Evolutionary conservation across 495 filamentous ascomycete species (phyloP).

Genomic region (Tuber umbilicatum): DNA sequence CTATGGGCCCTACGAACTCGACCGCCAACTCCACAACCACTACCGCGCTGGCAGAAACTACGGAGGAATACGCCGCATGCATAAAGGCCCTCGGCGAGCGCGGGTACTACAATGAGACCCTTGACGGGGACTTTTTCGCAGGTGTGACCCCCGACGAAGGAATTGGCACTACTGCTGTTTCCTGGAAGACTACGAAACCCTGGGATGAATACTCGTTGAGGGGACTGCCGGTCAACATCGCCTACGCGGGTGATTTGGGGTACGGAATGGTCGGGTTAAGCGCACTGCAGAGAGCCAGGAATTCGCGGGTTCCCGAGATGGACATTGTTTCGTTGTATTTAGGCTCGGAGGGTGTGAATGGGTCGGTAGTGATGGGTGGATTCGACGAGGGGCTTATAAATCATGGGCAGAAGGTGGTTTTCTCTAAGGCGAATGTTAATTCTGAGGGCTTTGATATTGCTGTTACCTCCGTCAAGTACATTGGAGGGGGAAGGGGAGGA

Average conservation of each 20-base stretch:
- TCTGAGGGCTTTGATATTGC: constrained; percentile 18
- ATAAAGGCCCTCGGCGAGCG: constrained; percentile 22
- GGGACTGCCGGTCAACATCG: constrained; percentile 30
- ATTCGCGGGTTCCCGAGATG: constrained; percentile 28
- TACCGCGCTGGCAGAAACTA: background rate
- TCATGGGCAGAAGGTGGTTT: constrained; percentile 27
- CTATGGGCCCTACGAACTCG: constrained; percentile 12
- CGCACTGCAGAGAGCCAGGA: constrained; percentile 31
- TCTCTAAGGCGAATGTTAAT: constrained; percentile 21
- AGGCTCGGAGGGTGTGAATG: constrained; percentile 20
- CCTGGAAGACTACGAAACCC: constrained; percentile 14
- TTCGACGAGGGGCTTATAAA: constrained; percentile 39
- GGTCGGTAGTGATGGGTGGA: constrained; percentile 39
- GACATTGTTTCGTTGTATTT: constrained; percentile 37
- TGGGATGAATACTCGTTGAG: constrained; percentile 9
- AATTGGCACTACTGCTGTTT: constrained; percentile 15
- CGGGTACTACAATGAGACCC: constrained; percentile 37
- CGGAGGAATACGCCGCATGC: constrained; percentile 11
- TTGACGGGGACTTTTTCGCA: constrained; percentile 23
- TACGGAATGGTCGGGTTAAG: constrained; percentile 35
- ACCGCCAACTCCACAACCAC: constrained; percentile 7
- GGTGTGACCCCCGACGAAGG: constrained; percentile 3
- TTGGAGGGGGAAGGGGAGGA: constrained; percentile 5
- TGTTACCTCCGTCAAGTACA: constrained; percentile 24
- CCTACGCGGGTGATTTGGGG: constrained; percentile 25